Percentiles rank a stretch among this genome's conserved stretches.
Conservation (phyloP, 2,329 filamentous ascomycete genomes). For the Pseudogymnoascus sp. region DNA sequence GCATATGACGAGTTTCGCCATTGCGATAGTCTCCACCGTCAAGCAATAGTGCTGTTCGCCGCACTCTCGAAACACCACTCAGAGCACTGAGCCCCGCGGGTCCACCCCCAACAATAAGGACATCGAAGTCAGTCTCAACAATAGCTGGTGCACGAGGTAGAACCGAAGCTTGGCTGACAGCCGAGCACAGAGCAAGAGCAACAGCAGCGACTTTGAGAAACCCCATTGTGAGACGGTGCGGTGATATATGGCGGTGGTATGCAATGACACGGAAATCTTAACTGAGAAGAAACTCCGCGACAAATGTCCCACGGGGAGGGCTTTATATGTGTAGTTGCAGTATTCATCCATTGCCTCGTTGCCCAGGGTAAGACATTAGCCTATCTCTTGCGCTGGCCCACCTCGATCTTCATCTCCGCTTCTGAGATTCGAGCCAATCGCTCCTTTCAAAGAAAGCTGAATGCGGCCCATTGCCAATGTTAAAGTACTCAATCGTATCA, state of each 20-base stretch:
- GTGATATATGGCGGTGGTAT: neutral
- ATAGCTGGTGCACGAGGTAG: neutral
- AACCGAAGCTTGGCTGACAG: constrained; percentile 2
- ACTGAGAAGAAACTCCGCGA: neutral
- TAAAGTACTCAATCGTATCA: neutral
- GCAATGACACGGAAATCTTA: neutral
- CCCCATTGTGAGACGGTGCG: neutral
- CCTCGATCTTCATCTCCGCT: neutral
- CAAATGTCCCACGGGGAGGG: neutral
- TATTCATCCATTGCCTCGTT: neutral
- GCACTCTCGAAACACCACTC: constrained; percentile 30
- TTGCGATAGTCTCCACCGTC: constrained; percentile 37
- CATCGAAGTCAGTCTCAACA: constrained; percentile 18
- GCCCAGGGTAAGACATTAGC: neutral
- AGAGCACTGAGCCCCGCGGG: constrained; percentile 36
- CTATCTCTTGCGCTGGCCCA: neutral
- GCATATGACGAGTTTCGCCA: constrained; percentile 33
- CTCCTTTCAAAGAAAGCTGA: neutral
- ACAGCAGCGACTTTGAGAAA: neutral
- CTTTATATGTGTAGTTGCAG: neutral
- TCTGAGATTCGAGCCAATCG: neutral
- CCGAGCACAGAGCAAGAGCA: neutral
- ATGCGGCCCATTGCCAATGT: neutral
- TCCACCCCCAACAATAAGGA: constrained; percentile 33
- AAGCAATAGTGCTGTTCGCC: constrained; percentile 33